Conservation (phyloP, 2,329 filamentous ascomycete species). For the Raffaelea albimanens region DNA sequence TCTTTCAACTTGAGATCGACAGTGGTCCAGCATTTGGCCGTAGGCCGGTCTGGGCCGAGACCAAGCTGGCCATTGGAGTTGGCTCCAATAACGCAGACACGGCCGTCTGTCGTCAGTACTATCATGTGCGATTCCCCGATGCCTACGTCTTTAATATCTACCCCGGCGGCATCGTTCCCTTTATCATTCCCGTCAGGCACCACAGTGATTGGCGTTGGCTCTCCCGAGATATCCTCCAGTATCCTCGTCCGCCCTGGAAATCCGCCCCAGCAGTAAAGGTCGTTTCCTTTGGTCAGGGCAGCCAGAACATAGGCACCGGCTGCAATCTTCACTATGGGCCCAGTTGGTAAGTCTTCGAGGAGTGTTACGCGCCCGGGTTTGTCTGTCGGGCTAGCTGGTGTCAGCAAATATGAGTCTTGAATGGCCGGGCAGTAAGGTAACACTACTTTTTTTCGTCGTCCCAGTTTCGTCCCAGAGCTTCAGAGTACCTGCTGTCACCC, state of each 20-base stretch:
- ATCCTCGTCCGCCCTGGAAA: conserved; percentile 19
- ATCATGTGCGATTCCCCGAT: conserved; percentile 52
- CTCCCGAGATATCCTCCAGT: conserved; percentile 15
- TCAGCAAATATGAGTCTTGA: neutral
- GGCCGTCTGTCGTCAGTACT: conserved; percentile 37
- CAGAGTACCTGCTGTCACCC: conserved; percentile 49
- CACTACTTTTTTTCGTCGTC: conserved; percentile 25
- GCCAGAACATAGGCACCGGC: conserved; percentile 48
- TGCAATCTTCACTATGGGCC: conserved; percentile 41
- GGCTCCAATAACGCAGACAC: conserved; percentile 45
- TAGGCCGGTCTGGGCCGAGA: conserved; percentile 17
- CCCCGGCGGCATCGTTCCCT: conserved; percentile 18
- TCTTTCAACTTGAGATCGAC: conserved; percentile 19
- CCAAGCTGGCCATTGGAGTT: conserved; percentile 54
- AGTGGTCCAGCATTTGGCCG: conserved; percentile 21
- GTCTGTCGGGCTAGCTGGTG: conserved; percentile 29
- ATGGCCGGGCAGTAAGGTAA: neutral
- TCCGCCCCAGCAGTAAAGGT: conserved; percentile 55
- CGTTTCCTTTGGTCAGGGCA: conserved; percentile 46
- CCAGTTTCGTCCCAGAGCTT: conserved; percentile 44
- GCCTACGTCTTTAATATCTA: conserved; percentile 42
- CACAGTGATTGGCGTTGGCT: conserved; percentile 35
- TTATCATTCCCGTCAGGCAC: conserved; percentile 46
- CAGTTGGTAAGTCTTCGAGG: conserved; percentile 40
- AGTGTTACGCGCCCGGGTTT: conserved; percentile 36